Percentiles rank a stretch among this genome's conserved stretches.
These are phyloP conservation scores for Lecanosticta acicola DNA, from an alignment of 2,329 filamentous ascomycete genomes.

Conservation along the genomic window DNA sequence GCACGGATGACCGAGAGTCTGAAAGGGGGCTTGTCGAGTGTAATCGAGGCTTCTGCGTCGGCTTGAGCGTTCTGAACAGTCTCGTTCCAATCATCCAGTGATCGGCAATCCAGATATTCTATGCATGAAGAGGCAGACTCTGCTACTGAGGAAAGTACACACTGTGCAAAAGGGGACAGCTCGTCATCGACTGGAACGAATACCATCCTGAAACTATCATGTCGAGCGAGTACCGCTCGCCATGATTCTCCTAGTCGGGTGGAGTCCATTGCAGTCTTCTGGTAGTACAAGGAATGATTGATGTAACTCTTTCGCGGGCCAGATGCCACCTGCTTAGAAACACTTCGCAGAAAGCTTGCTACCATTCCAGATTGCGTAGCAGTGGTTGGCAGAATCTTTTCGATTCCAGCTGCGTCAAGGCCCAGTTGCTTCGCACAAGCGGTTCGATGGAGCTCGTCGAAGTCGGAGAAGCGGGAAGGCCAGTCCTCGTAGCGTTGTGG, in stretches of 20 bases:
- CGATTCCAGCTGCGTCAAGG: conserved; percentile 10
- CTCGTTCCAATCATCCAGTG: not conserved
- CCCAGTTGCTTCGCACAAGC: not conserved
- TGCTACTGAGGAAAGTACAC: not conserved
- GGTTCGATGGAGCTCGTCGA: conserved; percentile 4
- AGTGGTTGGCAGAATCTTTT: conserved; percentile 56
- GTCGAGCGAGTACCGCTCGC: conserved; percentile 1
- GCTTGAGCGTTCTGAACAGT: not conserved
- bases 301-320: conserved; percentile 8
- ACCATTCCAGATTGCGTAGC: conserved; percentile 74
- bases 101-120: not conserved
- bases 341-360: conserved; percentile 56
- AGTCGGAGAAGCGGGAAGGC: conserved; percentile 3
- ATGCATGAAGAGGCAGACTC: not conserved
- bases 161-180: conserved; percentile 13
- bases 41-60: conserved; percentile 8
- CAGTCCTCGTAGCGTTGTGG: not conserved
- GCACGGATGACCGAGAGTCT: conserved; percentile 4
- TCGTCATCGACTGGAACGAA: conserved; percentile 10
- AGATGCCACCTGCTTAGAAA: conserved; percentile 48
- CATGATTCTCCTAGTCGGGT: conserved; percentile 3
- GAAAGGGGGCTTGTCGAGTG: conserved; percentile 5
- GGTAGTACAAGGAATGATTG: conserved; percentile 56
- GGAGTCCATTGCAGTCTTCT: not conserved
- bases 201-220: conserved; percentile 4